Conservation (phyloP, 768 basidiomycete genomes). For the Hygrocybe coccinea region DNA sequence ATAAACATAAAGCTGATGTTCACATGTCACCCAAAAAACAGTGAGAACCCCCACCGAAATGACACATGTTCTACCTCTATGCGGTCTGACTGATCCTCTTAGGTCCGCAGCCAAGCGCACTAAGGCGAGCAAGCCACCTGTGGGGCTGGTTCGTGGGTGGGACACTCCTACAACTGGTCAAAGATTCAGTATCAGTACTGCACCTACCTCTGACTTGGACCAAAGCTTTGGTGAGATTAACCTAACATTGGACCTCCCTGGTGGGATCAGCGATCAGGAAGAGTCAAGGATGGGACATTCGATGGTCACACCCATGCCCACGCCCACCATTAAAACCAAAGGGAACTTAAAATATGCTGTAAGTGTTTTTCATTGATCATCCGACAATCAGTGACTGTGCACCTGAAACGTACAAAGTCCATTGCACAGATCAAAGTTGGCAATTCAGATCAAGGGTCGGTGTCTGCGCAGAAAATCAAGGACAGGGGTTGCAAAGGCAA, state of each 20-base stretch:
- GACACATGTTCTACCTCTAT: too few relatives aligned
- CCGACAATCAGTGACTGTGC: too few relatives aligned
- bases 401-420: background rate
- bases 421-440: background rate
- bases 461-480: background rate
- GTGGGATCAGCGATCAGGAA: background rate
- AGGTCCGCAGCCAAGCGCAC: background rate
- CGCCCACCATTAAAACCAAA: too few relatives aligned
- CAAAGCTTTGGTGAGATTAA: background rate
- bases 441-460: background rate
- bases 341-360: too few relatives aligned
- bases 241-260: background rate
- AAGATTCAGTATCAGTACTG: background rate
- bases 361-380: too few relatives aligned
- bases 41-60: too few relatives aligned
- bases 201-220: background rate
- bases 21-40: background rate
- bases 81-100: background rate
- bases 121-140: background rate
- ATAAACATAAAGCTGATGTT: background rate
- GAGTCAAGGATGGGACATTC: background rate
- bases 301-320: background rate
- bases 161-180: background rate
- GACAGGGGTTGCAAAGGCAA: background rate
- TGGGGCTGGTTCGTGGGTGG: background rate